These are phyloP conservation scores for Colletotrichum sp. DNA, from an alignment of 2,329 filamentous ascomycete species.

Conservation along the genomic window DNA sequence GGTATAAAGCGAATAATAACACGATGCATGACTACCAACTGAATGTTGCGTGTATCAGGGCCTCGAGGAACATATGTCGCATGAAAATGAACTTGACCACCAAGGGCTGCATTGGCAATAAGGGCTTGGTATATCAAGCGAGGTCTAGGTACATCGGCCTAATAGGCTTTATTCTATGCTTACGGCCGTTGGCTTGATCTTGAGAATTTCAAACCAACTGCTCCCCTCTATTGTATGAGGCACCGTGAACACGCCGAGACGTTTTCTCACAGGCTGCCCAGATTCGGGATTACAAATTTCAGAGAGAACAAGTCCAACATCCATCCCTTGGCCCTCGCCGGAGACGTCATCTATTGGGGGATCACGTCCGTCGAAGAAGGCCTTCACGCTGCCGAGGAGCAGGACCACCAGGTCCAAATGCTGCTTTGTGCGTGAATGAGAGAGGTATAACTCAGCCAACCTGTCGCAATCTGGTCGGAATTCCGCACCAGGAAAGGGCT, in stretches of 20 bases:
- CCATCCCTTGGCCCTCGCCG: background rate
- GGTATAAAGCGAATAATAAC: background rate
- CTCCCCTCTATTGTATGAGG: background rate
- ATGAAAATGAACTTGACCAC: background rate
- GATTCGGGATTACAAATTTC: background rate
- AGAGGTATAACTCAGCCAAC: background rate
- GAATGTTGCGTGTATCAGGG: background rate
- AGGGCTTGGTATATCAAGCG: background rate
- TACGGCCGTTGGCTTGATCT: background rate
- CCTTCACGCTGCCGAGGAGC: background rate
- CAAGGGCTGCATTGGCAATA: rapidly evolving
- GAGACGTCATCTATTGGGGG: background rate
- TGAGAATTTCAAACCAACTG: background rate
- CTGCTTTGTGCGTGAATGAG: rapidly evolving
- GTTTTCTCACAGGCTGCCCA: background rate
- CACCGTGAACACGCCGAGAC: background rate
- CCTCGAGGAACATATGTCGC: background rate
- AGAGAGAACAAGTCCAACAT: background rate
- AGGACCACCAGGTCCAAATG: background rate
- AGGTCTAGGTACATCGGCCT: background rate
- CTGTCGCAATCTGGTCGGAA: background rate
- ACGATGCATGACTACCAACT: background rate
- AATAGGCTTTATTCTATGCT: background rate
- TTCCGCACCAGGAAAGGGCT: background rate
- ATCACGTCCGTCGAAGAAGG: background rate